A percentile compares a stretch with the other conserved stretches of the same genome.
These are phyloP conservation scores for Schizothecium vesticola DNA, from an alignment of 495 filamentous ascomycete genomes.

Conservation along the genomic window DNA sequence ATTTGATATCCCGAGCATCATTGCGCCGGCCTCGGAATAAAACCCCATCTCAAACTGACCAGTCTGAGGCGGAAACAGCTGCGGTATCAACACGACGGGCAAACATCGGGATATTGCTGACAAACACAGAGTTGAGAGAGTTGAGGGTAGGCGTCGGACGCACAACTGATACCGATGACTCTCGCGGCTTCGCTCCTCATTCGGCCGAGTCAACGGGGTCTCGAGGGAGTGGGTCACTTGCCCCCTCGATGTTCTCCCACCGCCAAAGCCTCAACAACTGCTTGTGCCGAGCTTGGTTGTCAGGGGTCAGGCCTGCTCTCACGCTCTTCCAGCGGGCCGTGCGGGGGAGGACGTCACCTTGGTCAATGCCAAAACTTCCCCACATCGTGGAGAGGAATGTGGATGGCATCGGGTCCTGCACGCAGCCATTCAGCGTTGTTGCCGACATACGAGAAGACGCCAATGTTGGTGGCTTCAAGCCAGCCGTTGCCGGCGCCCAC, in stretches of 20 bases:
- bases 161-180: neutral
- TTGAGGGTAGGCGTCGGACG: neutral
- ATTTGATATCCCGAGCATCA: neutral
- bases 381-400: neutral
- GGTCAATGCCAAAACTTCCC: neutral
- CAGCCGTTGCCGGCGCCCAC: conserved; percentile 7
- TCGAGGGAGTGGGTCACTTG: neutral
- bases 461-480: conserved; percentile 4
- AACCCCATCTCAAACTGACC: neutral
- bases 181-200: neutral
- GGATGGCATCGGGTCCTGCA: neutral
- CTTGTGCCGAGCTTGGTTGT: neutral
- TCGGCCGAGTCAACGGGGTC: neutral
- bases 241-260: neutral
- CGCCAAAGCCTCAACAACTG: neutral
- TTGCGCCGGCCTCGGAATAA: neutral
- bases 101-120: neutral
- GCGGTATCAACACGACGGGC: too few relatives aligned
- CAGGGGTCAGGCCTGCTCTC: neutral
- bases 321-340: neutral
- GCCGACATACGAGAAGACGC: conserved; percentile 10
- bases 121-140: neutral
- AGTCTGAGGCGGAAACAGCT: neutral
- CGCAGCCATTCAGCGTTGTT: conserved; percentile 12
- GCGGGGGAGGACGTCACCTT: neutral